Evolutionary conservation across 2,329 filamentous ascomycete species (phyloP).

Genomic region (Colletotrichum abscissum): DNA sequence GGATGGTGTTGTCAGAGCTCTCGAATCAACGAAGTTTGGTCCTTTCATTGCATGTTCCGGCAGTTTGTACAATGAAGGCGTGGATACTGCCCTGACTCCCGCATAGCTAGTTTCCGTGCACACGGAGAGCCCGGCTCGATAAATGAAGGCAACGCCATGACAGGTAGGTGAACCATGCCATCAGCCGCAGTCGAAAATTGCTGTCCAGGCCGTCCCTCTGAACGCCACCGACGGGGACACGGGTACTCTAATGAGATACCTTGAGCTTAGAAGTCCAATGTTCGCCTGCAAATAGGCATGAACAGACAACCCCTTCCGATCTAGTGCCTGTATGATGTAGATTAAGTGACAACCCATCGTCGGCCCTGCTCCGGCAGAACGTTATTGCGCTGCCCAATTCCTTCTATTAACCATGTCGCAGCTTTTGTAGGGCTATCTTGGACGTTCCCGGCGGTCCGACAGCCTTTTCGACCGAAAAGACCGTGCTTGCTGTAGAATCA

Average conservation of each 20-base stretch:
- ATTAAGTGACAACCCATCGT: slow-evolving; percentile 15
- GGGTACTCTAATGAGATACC: not conserved
- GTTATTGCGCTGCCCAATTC: not conserved
- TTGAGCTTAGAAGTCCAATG: not conserved
- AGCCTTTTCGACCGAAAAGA: not conserved
- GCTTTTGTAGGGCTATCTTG: not conserved
- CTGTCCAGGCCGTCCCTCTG: not conserved
- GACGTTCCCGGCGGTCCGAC: not conserved
- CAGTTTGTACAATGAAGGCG: slow-evolving; percentile 9
- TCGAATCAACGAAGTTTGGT: not conserved
- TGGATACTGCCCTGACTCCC: slow-evolving; percentile 1
- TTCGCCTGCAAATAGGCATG: slow-evolving; percentile 7
- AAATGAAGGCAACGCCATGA: slow-evolving; percentile 10
- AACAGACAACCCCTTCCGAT: not conserved
- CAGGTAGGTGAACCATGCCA: not conserved
- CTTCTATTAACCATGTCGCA: not conserved
- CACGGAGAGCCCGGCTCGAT: slow-evolving; percentile 5
- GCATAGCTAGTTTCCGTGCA: slow-evolving; percentile 4
- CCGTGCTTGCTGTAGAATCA: slow-evolving; percentile 12
- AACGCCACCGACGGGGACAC: not conserved
- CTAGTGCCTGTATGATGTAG: slow-evolving; percentile 26
- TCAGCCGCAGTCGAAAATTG: not conserved
- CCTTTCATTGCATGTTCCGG: not conserved
- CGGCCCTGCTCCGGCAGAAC: not conserved
- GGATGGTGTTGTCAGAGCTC: not conserved